These are phyloP conservation scores for Hymenoscyphus albidus DNA, from an alignment of 2,329 filamentous ascomycete species.

Conservation along the genomic window DNA sequence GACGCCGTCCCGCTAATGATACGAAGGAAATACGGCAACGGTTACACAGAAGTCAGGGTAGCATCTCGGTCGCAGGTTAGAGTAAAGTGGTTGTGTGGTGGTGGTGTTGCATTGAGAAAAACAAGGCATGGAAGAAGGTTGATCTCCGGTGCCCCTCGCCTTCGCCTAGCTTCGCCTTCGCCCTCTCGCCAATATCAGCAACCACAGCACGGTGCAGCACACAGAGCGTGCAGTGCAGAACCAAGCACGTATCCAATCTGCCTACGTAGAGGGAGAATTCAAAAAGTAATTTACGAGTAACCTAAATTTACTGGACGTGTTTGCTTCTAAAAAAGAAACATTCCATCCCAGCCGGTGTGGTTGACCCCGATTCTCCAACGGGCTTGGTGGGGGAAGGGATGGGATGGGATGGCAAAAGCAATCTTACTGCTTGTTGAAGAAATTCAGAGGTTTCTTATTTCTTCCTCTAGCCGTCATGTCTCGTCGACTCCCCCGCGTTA, in stretches of 20 bases:
- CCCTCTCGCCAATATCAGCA: too few species aligned
- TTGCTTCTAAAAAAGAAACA: too few species aligned
- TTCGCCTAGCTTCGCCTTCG: too few species aligned
- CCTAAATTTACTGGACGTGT: too few species aligned
- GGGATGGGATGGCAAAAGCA: background rate
- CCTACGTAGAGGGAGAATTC: background rate
- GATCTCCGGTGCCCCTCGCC: background rate
- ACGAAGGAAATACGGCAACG: background rate
- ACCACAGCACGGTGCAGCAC: background rate
- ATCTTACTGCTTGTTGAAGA: background rate
- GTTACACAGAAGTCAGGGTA: background rate
- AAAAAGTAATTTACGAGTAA: background rate
- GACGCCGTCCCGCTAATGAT: background rate
- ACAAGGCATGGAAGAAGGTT: background rate
- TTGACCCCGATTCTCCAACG: too few species aligned
- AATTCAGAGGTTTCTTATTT: background rate
- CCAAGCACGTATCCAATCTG: too few species aligned
- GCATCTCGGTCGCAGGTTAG: background rate
- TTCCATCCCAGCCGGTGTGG: too few species aligned
- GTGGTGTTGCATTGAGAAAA: background rate
- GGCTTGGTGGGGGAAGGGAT: background rate
- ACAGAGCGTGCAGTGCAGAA: too few species aligned
- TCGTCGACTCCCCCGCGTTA: conserved; percentile 10
- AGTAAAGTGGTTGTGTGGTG: background rate
- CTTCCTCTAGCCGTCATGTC: background rate